Conservation (phyloP, 257 asterid genomes). For the Pogostemon cablin region DNA sequence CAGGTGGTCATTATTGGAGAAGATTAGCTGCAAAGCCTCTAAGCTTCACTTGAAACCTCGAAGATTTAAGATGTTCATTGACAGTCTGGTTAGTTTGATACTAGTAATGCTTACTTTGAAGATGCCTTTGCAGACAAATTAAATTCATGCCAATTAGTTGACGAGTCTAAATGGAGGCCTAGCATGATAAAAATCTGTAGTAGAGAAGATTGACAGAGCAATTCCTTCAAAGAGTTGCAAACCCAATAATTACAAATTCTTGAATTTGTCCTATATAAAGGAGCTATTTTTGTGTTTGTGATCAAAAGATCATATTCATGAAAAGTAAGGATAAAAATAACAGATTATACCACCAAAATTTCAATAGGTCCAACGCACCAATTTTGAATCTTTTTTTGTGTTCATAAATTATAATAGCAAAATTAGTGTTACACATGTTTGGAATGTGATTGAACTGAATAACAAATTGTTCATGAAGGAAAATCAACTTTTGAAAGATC, state of each 20-base stretch:
- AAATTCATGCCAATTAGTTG: not conserved
- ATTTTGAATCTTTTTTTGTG: not conserved
- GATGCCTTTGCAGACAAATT: not conserved
- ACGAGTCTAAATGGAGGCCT: too few species aligned
- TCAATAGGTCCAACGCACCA: not conserved
- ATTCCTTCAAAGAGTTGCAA: too few species aligned
- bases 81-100: slow-evolving; percentile 7
- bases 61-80: not conserved
- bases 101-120: not conserved
- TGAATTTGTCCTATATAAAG: too few species aligned
- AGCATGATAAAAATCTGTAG: too few species aligned
- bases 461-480: slow-evolving; percentile 53
- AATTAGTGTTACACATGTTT: not conserved
- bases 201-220: too few species aligned
- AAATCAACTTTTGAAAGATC: slow-evolving; percentile 82
- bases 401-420: not conserved
- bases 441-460: slow-evolving; percentile 5
- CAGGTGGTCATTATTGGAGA: slow-evolving; percentile 15
- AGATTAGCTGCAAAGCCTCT: slow-evolving; percentile 11
- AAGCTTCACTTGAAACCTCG: slow-evolving; percentile 16
- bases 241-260: too few species aligned
- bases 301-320: not conserved
- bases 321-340: not conserved
- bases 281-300: too few species aligned
- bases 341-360: not conserved